Base-by-base conservation (phyloP, 192 early-diverging fungal genomes). In the Entomortierella parvispora region DNA sequence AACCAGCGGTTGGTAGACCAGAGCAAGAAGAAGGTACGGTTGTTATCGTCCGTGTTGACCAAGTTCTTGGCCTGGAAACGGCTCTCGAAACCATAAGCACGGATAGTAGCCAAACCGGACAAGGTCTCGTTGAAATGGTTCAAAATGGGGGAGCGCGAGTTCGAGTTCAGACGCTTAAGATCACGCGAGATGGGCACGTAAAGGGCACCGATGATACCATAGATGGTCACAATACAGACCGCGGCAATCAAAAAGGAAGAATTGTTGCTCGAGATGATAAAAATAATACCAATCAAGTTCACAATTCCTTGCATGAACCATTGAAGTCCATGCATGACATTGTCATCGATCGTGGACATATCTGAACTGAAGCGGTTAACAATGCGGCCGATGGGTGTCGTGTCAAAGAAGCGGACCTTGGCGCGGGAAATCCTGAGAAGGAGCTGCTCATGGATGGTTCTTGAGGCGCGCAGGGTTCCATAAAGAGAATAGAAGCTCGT, bases 1-100 rank as follows among this genome's bases (percentile, higher is more conserved):
- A 98, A 82, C 96, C 96, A 97, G 33, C 94, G 84, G 84, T 94
- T 96, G 20, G 89, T 84, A 5, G 86, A 88, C 94, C 95, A 95
- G 83, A 96, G 85, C 72, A 90, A 88, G 61, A 95, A 90, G 74
- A 89, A 95, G 7, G 95, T 90, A 15, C 95, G 85, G 79, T 96
- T 95, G 83, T 95, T 93, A 51, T 79, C 81, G 72, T 98, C 89
- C 15, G 89, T 80, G 48, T 89, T 87, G 32, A 51, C 55, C 71
- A 86, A 58, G 23, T 90, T 89, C 47, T 87, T 87, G 32, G 80
- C 69, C 29, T 89, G 71, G 71, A 95, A 95, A 47, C 87, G 79
- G 11, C 85, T 76, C 65, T 94, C 82, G 7, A 83, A 84, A 4
- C 92, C 90, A 80, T 91, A 98, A 17, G 96, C 95, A 25, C 96